Evolutionary conservation across 257 asterid species (phyloP).

Genomic region (Rhazya stricta): DNA sequence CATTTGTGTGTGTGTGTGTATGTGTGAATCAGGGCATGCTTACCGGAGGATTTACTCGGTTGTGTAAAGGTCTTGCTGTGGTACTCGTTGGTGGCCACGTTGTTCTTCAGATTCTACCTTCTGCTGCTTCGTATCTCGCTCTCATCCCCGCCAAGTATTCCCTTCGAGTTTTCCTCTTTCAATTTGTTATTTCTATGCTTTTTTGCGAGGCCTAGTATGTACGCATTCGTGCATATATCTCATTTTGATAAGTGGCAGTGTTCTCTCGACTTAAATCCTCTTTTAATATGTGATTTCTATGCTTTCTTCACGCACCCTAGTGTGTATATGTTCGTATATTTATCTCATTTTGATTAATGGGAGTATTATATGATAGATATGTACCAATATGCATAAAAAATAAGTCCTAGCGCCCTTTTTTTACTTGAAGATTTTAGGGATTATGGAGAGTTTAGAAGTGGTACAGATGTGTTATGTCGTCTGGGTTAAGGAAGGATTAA

Average conservation of each 20-base stretch:
- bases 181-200: background rate
- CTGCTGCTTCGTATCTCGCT: slow-evolving; percentile 73
- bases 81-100: slow-evolving; percentile 79
- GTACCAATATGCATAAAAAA: background rate
- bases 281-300: background rate
- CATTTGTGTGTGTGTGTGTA: background rate
- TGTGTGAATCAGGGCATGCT: slow-evolving; percentile 31
- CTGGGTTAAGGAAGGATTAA: background rate
- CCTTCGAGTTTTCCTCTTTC: background rate
- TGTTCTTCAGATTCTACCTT: slow-evolving; percentile 63
- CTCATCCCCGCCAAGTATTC: slow-evolving; percentile 91
- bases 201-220: too few species aligned
- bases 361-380: background rate
- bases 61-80: slow-evolving; percentile 82
- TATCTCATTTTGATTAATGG: background rate
- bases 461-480: background rate
- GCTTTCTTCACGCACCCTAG: background rate
- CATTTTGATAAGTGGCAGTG: background rate
- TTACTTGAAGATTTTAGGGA: background rate
- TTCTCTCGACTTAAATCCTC: too few species aligned
- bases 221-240: background rate
- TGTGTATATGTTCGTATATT: background rate
- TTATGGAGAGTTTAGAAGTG: background rate
- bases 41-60: slow-evolving; percentile 66
- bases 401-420: background rate